Evolutionary conservation across 805 yeast genomes (phyloP).

Genomic region (Crinitomyces ghanaensis): DNA sequence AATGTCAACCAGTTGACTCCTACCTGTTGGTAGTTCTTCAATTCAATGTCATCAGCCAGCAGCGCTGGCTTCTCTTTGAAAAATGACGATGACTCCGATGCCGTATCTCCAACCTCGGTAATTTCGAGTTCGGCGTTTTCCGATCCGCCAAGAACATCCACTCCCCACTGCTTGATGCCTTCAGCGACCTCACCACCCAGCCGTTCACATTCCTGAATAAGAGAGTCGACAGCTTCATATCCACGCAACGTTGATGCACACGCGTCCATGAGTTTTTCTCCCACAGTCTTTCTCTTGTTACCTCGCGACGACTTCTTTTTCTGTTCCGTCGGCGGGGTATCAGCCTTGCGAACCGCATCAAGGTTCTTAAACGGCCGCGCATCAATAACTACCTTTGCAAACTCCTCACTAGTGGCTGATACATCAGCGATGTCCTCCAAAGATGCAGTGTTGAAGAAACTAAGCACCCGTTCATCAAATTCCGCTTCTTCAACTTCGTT

Average conservation of each 20-base stretch:
- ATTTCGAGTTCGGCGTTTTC: conserved; percentile 52
- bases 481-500: conserved; percentile 34
- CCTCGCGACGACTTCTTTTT: conserved; percentile 26
- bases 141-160: conserved; percentile 56
- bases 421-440: conserved; percentile 70
- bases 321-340: conserved; percentile 32
- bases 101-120: conserved; percentile 34
- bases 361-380: conserved; percentile 61
- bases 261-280: conserved; percentile 63
- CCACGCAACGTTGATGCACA: conserved; percentile 63
- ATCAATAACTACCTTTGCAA: conserved; percentile 52
- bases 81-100: conserved; percentile 18
- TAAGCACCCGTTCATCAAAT: conserved; percentile 57
- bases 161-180: conserved; percentile 83
- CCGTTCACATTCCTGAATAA: conserved; percentile 70
- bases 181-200: conserved; percentile 59
- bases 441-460: conserved; percentile 70
- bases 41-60: conserved; percentile 48
- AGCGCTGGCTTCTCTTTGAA: conserved; percentile 63
- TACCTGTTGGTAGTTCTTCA: conserved; percentile 91
- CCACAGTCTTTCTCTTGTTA: conserved; percentile 45
- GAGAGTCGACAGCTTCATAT: conserved; percentile 88
- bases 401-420: conserved; percentile 53
- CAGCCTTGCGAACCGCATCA: conserved; percentile 45
- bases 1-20: conserved; percentile 89